phyloP scores from a whole-genome alignment of 2,329 filamentous ascomycete genomes.

The Alternaria ethzedia region DNA sequence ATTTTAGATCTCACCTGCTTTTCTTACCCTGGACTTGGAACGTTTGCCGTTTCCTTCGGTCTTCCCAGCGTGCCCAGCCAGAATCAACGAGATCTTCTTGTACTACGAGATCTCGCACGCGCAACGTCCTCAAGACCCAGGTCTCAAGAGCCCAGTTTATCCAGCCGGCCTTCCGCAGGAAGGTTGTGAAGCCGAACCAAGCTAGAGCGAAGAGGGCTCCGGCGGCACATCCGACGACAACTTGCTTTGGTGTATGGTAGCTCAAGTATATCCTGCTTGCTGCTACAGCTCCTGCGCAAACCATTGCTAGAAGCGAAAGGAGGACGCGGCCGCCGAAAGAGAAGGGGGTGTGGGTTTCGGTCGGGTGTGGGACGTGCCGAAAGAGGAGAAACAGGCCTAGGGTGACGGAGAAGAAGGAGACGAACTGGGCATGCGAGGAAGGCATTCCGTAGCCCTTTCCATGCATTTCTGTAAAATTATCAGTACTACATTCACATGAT shows the following conservation, averaged over 20 bases:
- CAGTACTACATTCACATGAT: background rate
- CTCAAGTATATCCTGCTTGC: slow-evolving; percentile 86
- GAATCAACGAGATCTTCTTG: slow-evolving; percentile 89
- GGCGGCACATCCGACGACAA: slow-evolving; percentile 76
- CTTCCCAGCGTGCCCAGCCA: slow-evolving; percentile 92
- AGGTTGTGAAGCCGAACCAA: slow-evolving; percentile 80
- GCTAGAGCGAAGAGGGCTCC: slow-evolving; percentile 72
- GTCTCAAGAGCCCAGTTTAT: slow-evolving; percentile 75
- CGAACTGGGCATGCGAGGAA: slow-evolving; percentile 92
- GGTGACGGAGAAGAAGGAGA: slow-evolving; percentile 87
- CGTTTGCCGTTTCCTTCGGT: slow-evolving; percentile 45
- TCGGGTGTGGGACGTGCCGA: slow-evolving; percentile 65
- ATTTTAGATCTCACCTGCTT: slow-evolving; percentile 17
- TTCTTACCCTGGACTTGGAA: slow-evolving; percentile 37
- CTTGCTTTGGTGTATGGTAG: slow-evolving; percentile 90
- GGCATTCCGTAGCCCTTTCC: slow-evolving; percentile 98
- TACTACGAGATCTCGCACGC: slow-evolving; percentile 82
- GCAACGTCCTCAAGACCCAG: slow-evolving; percentile 67
- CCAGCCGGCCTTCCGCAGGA: slow-evolving; percentile 70
- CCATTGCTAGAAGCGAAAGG: slow-evolving; percentile 53
- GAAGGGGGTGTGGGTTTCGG: slow-evolving; percentile 62
- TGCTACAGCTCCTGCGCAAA: slow-evolving; percentile 63
- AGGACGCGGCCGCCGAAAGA: slow-evolving; percentile 66
- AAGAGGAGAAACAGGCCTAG: slow-evolving; percentile 83
- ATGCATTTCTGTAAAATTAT: slow-evolving; percentile 64